A percentile compares a stretch with the other conserved stretches of the same genome.
These are phyloP conservation scores for Vicia faba DNA, from an alignment of 306 rosid species.

Conservation along the genomic window DNA sequence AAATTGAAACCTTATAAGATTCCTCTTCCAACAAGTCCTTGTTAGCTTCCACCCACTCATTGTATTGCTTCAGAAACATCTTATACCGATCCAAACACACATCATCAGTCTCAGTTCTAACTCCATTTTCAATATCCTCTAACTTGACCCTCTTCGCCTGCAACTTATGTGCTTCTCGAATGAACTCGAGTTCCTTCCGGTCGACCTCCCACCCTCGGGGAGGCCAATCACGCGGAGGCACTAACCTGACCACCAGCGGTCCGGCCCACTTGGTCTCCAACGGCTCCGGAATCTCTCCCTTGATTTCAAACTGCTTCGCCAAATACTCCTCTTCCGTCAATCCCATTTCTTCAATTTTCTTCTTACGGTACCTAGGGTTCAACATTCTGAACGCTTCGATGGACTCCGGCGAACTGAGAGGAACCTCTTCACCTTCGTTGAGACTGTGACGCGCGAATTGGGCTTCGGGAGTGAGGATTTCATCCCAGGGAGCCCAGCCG, in stretches of 20 bases:
- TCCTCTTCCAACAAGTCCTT: constrained; percentile 85
- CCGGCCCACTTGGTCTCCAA: constrained; percentile 65
- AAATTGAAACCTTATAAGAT: constrained; percentile 67
- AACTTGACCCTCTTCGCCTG: constrained; percentile 57
- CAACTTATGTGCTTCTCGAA: constrained; percentile 78
- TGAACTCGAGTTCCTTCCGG: constrained; percentile 71
- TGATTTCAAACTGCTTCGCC: constrained; percentile 69
- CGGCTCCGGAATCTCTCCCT: constrained; percentile 76
- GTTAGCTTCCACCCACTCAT: constrained; percentile 81
- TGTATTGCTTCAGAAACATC: constrained; percentile 85
- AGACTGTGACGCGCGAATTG: constrained; percentile 83
- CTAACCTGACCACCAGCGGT: constrained; percentile 61
- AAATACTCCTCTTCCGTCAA: constrained; percentile 75
- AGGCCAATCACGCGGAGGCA: constrained; percentile 98
- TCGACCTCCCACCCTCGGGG: constrained; percentile 94
- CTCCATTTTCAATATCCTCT: constrained; percentile 57
- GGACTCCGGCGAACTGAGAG: constrained; percentile 83
- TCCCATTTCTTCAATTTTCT: constrained; percentile 82
- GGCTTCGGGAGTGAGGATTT: constrained; percentile 82
- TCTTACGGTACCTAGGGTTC: constrained; percentile 66
- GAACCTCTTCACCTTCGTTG: constrained; percentile 91
- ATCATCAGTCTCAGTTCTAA: constrained; percentile 51
- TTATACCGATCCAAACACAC: constrained; percentile 81
- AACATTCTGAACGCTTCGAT: constrained; percentile 91
- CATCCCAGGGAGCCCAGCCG: constrained; percentile 99